These are phyloP conservation scores for Termitomyces sp. DNA, from an alignment of 768 basidiomycete genomes.

Conservation along the genomic window DNA sequence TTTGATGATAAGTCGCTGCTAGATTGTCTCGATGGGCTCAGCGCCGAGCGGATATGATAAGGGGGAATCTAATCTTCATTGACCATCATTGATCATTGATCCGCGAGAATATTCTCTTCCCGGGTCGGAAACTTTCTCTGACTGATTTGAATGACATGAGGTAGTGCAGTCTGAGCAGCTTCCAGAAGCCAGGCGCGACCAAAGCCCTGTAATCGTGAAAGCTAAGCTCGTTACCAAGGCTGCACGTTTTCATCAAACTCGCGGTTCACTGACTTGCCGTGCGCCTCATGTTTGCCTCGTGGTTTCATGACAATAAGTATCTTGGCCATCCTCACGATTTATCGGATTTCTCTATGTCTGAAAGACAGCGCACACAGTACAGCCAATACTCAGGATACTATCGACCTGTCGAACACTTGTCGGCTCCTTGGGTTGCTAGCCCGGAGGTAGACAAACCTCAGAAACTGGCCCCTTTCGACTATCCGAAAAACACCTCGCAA, in stretches of 20 bases:
- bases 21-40: too few species aligned
- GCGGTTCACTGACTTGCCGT: background rate
- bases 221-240: background rate
- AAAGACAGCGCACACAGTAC: background rate
- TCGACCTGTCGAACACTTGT: constrained; percentile 19
- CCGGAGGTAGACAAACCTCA: constrained; percentile 17
- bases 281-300: background rate
- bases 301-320: background rate
- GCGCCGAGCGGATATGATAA: too few species aligned
- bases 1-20: background rate
- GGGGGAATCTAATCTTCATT: too few species aligned
- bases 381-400: constrained; percentile 28
- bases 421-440: constrained; percentile 25
- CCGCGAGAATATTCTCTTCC: too few species aligned
- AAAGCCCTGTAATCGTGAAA: background rate
- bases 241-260: background rate
- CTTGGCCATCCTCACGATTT: background rate
- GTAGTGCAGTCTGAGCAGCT: too few species aligned
- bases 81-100: too few species aligned
- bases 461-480: constrained; percentile 20
- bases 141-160: background rate
- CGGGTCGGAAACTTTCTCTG: background rate
- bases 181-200: background rate
- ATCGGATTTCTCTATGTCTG: background rate
- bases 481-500: constrained; percentile 5